phyloP scores from a whole-genome alignment of 2,329 filamentous ascomycete genomes.

The Gremmenia infestans region DNA sequence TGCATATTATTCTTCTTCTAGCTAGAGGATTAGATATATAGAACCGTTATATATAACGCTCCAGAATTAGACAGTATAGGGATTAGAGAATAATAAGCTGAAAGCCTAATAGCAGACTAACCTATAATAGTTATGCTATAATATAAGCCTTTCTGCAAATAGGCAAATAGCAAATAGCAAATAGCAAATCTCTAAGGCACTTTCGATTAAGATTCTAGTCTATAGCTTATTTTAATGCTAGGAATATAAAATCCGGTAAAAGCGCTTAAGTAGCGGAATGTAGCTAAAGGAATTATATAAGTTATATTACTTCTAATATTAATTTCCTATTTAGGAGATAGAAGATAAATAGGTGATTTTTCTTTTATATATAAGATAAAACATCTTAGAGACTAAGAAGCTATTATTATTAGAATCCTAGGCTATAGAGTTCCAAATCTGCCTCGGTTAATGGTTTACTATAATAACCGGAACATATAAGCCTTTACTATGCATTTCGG shows the following conservation, averaged over 20 bases:
- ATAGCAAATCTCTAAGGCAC: not conserved
- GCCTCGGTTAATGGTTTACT: not conserved
- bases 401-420: not conserved
- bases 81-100: too few species aligned
- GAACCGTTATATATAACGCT: too few species aligned
- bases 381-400: not conserved
- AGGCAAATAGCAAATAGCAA: too few species aligned
- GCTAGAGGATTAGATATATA: too few species aligned
- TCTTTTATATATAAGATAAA: not conserved
- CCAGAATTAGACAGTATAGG: too few species aligned
- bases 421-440: not conserved
- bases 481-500: constrained; percentile 5
- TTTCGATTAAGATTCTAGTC: not conserved
- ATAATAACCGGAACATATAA: constrained; percentile 1
- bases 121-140: not conserved
- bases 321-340: not conserved
- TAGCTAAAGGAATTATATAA: not conserved
- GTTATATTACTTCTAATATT: not conserved
- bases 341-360: not conserved
- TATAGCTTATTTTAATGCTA: not conserved
- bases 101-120: not conserved
- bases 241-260: not conserved
- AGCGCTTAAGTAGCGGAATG: not conserved
- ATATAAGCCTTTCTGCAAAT: not conserved
- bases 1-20: too few species aligned